These are phyloP conservation scores for Morella rubra DNA, from an alignment of 306 rosid genomes.

Conservation along the genomic window DNA sequence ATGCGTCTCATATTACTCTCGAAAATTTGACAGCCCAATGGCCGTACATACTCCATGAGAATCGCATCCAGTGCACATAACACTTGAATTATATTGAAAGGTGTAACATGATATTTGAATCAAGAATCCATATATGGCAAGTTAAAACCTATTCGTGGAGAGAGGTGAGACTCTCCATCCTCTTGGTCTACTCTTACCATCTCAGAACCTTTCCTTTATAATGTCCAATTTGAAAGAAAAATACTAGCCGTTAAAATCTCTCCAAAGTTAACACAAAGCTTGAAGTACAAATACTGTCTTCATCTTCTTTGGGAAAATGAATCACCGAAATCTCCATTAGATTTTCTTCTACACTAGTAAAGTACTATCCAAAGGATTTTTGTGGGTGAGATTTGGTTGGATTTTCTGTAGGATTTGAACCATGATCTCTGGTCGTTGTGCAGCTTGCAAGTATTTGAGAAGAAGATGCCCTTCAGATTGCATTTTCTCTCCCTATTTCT, in stretches of 20 bases:
- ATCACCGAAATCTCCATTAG: conserved; percentile 31
- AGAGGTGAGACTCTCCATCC: conserved; percentile 15
- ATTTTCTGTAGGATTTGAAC: conserved; percentile 29
- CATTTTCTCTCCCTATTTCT: conserved; percentile 69
- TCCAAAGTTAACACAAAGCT: neutral
- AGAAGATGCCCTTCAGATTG: conserved; percentile 72
- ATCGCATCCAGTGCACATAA: too few relatives aligned
- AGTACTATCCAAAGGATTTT: conserved; percentile 29
- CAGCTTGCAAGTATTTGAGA: conserved; percentile 28
- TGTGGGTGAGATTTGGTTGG: conserved; percentile 14
- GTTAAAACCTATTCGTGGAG: conserved; percentile 1
- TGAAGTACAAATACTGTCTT: conserved; percentile 18
- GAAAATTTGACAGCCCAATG: too few relatives aligned
- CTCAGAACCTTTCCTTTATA: conserved; percentile 21
- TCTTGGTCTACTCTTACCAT: conserved; percentile 20
- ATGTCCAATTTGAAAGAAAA: neutral
- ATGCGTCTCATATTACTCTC: too few relatives aligned
- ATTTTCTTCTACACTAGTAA: conserved; percentile 24
- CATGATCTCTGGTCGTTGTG: conserved; percentile 16
- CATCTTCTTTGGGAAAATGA: neutral
- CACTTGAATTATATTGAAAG: too few relatives aligned
- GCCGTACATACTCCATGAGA: too few relatives aligned
- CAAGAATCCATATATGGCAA: neutral
- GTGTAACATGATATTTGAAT: neutral
- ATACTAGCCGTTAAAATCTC: conserved; percentile 35